These are phyloP conservation scores for Bauhinia variegata DNA, from an alignment of 306 rosid genomes.

Conservation along the genomic window DNA sequence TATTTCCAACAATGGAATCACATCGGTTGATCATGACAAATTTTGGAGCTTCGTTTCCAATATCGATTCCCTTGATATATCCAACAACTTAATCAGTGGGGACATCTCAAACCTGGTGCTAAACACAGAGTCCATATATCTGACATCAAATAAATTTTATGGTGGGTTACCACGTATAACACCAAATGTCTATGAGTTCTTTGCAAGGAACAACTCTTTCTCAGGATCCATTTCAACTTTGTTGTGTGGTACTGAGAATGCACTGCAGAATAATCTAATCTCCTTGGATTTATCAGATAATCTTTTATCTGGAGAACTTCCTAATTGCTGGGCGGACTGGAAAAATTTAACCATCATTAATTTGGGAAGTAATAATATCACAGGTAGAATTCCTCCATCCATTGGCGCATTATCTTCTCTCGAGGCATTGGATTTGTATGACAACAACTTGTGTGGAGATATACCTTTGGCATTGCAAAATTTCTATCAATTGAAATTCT, in stretches of 20 bases:
- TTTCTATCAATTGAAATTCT: neutral
- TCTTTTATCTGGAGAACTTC: neutral
- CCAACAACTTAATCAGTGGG: neutral
- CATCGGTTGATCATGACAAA: neutral
- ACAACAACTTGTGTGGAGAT: neutral
- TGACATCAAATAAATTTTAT: neutral
- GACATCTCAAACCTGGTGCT: neutral
- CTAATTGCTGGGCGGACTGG: slow-evolving; percentile 2
- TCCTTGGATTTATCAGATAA: neutral
- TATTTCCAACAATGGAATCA: neutral
- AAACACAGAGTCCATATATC: neutral
- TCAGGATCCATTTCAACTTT: neutral
- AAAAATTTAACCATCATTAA: neutral
- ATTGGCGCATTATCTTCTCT: neutral
- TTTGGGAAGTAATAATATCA: slow-evolving; percentile 1
- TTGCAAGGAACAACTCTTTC: slow-evolving; percentile 15
- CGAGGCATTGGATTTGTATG: too few relatives aligned
- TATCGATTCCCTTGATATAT: neutral
- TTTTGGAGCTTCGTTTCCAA: slow-evolving; percentile 13
- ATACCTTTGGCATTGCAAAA: neutral
- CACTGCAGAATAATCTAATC: fast-evolving
- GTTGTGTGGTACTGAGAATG: neutral
- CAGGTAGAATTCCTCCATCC: neutral
- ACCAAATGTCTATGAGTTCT: neutral
- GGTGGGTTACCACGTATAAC: slow-evolving; percentile 13